phyloP scores from a whole-genome alignment of 306 rosid species.

The Sesbania bispinosa region DNA sequence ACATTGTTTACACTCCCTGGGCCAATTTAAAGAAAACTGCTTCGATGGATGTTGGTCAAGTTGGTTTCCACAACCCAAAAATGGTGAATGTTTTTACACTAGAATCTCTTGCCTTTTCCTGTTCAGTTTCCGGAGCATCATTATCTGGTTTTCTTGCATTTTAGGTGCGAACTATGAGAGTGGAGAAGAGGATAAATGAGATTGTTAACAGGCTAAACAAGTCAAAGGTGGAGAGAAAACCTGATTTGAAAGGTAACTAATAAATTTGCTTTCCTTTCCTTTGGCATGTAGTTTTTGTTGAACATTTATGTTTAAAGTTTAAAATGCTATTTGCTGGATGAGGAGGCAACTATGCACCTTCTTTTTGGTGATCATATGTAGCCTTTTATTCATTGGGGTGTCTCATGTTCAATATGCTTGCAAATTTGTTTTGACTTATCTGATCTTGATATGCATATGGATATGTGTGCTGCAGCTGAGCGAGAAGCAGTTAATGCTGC shows the following conservation, averaged over 20 bases:
- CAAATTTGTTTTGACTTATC: background rate
- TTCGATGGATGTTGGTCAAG: constrained; percentile 99
- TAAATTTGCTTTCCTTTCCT: constrained; percentile 14
- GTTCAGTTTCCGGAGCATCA: constrained; percentile 21
- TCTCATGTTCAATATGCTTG: background rate
- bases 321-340: background rate
- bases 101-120: background rate
- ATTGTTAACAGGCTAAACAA: constrained; percentile 81
- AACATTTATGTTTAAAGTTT: background rate
- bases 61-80: constrained; percentile 83
- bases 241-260: constrained; percentile 85
- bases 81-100: constrained; percentile 43
- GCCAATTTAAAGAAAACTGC: constrained; percentile 94
- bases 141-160: constrained; percentile 27
- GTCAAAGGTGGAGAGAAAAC: constrained; percentile 87
- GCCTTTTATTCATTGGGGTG: background rate
- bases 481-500: constrained; percentile 92
- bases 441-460: constrained; percentile 12
- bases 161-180: constrained; percentile 87
- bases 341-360: background rate
- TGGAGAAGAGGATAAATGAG: constrained; percentile 92
- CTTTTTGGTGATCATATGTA: background rate
- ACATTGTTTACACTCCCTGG: constrained; percentile 98
- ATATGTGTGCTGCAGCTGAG: constrained; percentile 60
- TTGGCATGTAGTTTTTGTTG: background rate